Evolutionary conservation across 225 moss, liverwort and hornwort species (phyloP), one percentile per base, ranked within the genome.

Genomic region (Neckera pumila): DNA sequence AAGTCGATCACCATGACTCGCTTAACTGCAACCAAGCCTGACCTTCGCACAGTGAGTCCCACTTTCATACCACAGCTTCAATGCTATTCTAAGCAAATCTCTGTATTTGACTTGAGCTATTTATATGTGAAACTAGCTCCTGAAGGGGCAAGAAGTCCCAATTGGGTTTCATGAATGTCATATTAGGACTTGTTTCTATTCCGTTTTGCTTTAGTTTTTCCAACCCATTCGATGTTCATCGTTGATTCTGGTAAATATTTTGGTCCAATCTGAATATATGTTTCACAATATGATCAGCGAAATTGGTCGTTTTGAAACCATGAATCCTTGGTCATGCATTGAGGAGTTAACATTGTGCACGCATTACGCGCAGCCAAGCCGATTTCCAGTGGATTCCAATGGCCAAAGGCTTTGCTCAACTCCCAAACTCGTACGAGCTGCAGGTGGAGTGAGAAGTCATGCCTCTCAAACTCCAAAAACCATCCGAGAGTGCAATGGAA

Each of bases 401-500:
- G 93, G 92, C 13, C 89, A 92, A 36, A 79, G 92, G 76, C 76
- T 91, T 40, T 91, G 90, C 76, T 86, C 87, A 49, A 92, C 92
- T 85, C 91, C 91, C 3, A 89, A 81, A 69, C 47, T 64, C 43
- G 76, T 62, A n/a, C 72, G 85, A 25, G n/a, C 36, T 23, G 38
- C 71, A 53, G 47, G 45, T 40, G 84, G 84, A 72, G 79, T 79
- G 58, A 90, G 72, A 64, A 79, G 14, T 23, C 69, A n/a, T 53
- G 59, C 75, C 80, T 85, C 77, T 45, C 87, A 53, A 42, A 92
- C 92, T 88, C 92, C 91, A 2, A 89, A 83, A 74, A 60, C 64
- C 59, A 25, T 69, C 47, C 81, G 67, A 47, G 47, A 40, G 15
- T 56, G 54, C 17, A 30, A n/a, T 56, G 89, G 70, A 65, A 66